Percentiles rank a stretch among this genome's conserved stretches.
Evolutionary conservation across 2,329 filamentous ascomycete species (phyloP).

Genomic region (Pseudomassariella vexata): DNA sequence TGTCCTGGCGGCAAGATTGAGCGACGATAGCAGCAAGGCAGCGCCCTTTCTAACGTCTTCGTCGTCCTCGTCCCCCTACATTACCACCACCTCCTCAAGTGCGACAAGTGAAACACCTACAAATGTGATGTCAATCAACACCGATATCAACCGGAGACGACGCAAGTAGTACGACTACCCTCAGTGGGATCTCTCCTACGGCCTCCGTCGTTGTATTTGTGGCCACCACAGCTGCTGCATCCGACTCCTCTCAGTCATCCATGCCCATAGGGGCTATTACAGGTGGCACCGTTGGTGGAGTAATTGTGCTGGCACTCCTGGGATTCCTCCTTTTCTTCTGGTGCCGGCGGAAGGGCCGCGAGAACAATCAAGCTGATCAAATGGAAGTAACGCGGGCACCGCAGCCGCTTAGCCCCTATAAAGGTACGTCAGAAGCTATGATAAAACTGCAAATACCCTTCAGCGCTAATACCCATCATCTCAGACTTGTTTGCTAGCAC

Average conservation of each 20-base stretch:
- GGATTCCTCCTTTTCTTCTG: neutral
- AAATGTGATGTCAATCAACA: too few relatives aligned
- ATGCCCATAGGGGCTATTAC: neutral
- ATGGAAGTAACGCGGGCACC: neutral
- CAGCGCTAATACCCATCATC: neutral
- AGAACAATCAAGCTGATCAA: neutral
- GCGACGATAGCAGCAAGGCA: conserved; percentile 11
- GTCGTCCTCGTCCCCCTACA: neutral
- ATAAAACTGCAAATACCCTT: neutral
- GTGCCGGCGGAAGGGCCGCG: neutral
- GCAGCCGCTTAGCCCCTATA: conserved; percentile 1
- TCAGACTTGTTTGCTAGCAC: conserved; percentile 1
- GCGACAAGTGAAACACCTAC: too few relatives aligned
- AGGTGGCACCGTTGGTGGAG: neutral
- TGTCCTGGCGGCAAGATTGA: conserved; percentile 19
- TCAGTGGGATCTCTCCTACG: too few relatives aligned
- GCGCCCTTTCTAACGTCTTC: conserved; percentile 10
- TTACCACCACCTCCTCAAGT: neutral
- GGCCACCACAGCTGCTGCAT: neutral
- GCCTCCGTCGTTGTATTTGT: neutral
- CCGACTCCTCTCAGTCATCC: neutral
- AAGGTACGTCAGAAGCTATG: conserved; percentile 1
- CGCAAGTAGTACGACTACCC: too few relatives aligned
- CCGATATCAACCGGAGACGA: too few relatives aligned
- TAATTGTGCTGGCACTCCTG: neutral